Evolutionary conservation across 2,329 filamentous ascomycete genomes (phyloP).

Genomic region (Botrytis cinerea): DNA sequence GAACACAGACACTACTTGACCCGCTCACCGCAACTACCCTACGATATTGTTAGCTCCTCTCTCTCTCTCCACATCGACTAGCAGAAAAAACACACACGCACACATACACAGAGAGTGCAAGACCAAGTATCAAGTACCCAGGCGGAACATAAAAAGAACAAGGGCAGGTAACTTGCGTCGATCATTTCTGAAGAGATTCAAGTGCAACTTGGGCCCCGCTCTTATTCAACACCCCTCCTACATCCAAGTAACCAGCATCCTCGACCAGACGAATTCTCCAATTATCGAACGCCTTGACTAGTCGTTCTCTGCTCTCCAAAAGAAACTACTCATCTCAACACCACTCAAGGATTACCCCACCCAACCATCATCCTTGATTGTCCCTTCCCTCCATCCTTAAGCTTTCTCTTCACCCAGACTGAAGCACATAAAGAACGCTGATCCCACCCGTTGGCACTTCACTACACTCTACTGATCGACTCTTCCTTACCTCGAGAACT

Average conservation of each 20-base stretch:
- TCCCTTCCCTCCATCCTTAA: constrained; percentile 25
- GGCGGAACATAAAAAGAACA: constrained; percentile 26
- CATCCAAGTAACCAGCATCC: constrained; percentile 22
- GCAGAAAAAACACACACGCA: not conserved
- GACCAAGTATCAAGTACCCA: constrained; percentile 22
- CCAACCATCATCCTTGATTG: constrained; percentile 34
- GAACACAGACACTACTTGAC: constrained; percentile 11
- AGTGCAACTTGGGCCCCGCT: constrained; percentile 28
- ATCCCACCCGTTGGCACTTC: constrained; percentile 34
- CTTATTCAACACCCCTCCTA: constrained; percentile 23
- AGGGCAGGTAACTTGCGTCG: constrained; percentile 30
- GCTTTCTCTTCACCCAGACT: constrained; percentile 27
- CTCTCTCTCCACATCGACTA: constrained; percentile 24
- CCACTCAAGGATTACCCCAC: constrained; percentile 22
- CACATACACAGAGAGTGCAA: constrained; percentile 10
- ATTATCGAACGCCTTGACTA: constrained; percentile 24
- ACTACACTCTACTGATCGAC: constrained; percentile 33
- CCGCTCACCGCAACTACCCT: constrained; percentile 21
- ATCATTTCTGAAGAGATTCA: constrained; percentile 35
- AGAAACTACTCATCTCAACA: constrained; percentile 23
- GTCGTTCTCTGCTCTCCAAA: constrained; percentile 11
- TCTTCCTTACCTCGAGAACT: constrained; percentile 31
- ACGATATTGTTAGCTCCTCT: not conserved
- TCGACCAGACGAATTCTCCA: constrained; percentile 29
- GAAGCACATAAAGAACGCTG: constrained; percentile 42